These are phyloP conservation scores for Nicotiana obtusifolia DNA, from an alignment of 257 asterid genomes.

Conservation along the genomic window DNA sequence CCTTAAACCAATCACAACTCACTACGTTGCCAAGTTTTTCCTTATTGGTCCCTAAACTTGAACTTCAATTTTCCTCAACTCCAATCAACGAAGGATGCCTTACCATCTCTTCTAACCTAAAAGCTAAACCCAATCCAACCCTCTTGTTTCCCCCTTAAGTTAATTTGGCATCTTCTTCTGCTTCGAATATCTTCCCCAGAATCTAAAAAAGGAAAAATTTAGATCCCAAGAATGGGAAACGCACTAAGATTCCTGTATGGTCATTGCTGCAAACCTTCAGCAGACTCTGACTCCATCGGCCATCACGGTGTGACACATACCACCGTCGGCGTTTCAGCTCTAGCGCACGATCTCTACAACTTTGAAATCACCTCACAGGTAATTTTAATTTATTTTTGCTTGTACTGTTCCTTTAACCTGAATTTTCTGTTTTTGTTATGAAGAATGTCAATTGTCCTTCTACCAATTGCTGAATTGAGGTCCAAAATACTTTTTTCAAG, in stretches of 20 bases:
- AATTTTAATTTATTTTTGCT: background rate
- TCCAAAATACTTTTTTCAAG: background rate
- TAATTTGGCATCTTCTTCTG: background rate
- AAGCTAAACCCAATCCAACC: background rate
- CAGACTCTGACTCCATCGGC: slow-evolving; percentile 48
- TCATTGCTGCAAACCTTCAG: slow-evolving; percentile 39
- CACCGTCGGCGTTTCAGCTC: slow-evolving; percentile 58
- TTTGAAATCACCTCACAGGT: slow-evolving; percentile 85
- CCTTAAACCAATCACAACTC: slow-evolving; percentile 3
- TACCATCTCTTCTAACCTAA: background rate
- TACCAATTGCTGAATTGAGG: background rate
- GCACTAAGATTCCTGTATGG: slow-evolving; percentile 55
- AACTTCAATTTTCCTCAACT: background rate
- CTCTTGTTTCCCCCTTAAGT: background rate
- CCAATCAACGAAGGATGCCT: slow-evolving; percentile 11
- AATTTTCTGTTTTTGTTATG: background rate
- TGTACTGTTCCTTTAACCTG: background rate
- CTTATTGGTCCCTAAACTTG: background rate
- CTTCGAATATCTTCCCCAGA: background rate
- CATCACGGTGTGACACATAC: slow-evolving; percentile 53
- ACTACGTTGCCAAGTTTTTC: slow-evolving; percentile 1
- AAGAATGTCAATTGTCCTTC: background rate
- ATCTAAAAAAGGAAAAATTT: background rate
- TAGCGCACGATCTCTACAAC: slow-evolving; percentile 80
- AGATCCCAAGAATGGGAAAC: slow-evolving; percentile 54